Base-by-base conservation (phyloP, 2,329 filamentous ascomycete genomes). In the Colletotrichum orchidophilum region DNA sequence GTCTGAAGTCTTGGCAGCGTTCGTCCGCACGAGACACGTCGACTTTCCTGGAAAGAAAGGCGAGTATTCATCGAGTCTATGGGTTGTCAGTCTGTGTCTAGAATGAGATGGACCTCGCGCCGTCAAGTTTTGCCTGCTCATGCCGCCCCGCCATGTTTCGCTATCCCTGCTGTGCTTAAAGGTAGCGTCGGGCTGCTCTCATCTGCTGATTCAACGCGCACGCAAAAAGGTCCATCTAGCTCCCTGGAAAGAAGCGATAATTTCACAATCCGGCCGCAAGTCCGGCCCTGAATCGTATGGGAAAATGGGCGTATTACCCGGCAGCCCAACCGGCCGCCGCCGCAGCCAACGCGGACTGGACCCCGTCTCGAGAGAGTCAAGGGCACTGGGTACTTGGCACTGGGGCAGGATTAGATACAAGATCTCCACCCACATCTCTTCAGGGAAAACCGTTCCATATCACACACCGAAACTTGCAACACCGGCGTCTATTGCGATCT, bases 391-490 rank as follows among this genome's bases (percentile, higher is more conserved):
- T n/a, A n/a, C n/a, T n/a, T n/a, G 26, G 53, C 26, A n/a, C 54
- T 46, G 39, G 39, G 15, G 39, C 39, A 18, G 39, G 39, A 46
- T 46, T n/a, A 46, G 39, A 18, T 46, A 46, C 52, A 21, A 33
- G n/a, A 12, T 26, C 50, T 35, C 49, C 31, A 42, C 31, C 33
- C 61, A 39, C 50, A 26, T 39, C 15, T 59, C 31, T 57, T n/a
- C 67, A 67, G 63, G 64, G 64, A 61, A 71, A 50, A 63, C 33
- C 64, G 58, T 58, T 71, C 64, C 21, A 58, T 26, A 12, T 11
- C n/a, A 53, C 66, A 61, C 70, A 72, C 70, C 66, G 66, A 72
- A 70, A 72, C 59, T 70, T 55, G 59, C 59, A 60, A 39, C 54
- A 52, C 54, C 24, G n/a, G 53, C 66, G 59, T 64, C 54, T 46